These are phyloP conservation scores for Fusarium sp. DNA, from an alignment of 2,329 filamentous ascomycete genomes.

Conservation along the genomic window DNA sequence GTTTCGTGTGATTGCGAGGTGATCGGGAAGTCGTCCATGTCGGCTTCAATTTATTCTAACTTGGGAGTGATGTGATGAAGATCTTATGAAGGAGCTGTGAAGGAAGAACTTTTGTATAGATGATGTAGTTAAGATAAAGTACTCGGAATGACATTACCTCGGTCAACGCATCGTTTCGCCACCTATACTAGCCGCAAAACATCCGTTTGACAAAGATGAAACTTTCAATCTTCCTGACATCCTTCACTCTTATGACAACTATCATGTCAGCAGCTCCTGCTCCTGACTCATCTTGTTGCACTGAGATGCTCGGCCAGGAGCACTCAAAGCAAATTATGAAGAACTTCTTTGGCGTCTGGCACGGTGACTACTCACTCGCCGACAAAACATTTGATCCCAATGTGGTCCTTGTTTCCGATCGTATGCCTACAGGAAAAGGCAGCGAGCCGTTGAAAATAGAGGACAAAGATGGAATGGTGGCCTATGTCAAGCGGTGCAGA, in stretches of 20 bases:
- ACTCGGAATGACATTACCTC: not conserved
- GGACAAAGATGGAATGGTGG: not conserved
- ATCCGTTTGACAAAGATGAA: not conserved
- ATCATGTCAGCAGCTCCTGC: not conserved
- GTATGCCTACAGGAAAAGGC: not conserved
- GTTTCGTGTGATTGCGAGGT: not conserved
- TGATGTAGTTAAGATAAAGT: not conserved
- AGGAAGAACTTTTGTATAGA: not conserved
- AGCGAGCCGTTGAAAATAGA: not conserved
- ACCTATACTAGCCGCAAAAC: not conserved
- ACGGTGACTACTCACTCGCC: not conserved
- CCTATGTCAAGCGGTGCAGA: not conserved
- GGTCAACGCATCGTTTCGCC: not conserved
- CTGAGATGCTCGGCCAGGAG: not conserved
- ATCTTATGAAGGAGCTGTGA: no score
- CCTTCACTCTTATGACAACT: not conserved
- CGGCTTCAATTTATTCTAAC: not conserved
- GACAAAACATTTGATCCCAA: not conserved
- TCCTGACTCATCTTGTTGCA: not conserved
- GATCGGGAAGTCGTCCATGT: not conserved
- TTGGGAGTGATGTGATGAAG: not conserved
- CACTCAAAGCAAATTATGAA: not conserved
- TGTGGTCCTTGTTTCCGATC: fast-evolving
- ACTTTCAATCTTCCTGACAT: not conserved
- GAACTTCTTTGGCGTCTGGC: not conserved